A percentile compares a stretch with the other conserved stretches of the same genome.
These are phyloP conservation scores for Silene conica DNA, from an alignment of 148 eudicot species.

Conservation along the genomic window DNA sequence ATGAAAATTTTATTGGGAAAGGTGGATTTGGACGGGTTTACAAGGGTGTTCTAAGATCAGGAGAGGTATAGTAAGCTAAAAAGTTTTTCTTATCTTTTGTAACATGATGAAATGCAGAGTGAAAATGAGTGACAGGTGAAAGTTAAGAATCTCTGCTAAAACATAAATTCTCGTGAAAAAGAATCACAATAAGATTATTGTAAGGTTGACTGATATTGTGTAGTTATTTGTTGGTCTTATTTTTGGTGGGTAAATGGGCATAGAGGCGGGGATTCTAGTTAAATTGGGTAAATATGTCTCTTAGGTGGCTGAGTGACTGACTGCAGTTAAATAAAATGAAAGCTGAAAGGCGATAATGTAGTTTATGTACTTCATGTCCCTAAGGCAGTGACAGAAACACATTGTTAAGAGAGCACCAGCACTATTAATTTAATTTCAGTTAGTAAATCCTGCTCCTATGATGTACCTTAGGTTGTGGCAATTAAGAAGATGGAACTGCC, in stretches of 20 bases:
- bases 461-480: slow-evolving; percentile 65
- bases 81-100: background rate
- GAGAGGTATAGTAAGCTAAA: slow-evolving; percentile 56
- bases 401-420: background rate
- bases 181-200: too few species aligned
- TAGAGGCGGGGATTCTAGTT: too few species aligned
- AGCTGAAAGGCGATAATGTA: background rate
- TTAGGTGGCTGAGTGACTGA: too few species aligned
- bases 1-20: slow-evolving; percentile 77
- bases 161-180: too few species aligned
- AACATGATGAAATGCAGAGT: background rate
- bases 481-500: slow-evolving; percentile 96
- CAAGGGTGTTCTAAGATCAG: slow-evolving; percentile 72
- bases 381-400: background rate
- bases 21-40: slow-evolving; percentile 95
- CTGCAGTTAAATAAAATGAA: too few species aligned
- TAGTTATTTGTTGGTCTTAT: background rate
- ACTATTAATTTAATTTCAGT: background rate
- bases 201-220: background rate
- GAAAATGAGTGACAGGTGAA: too few species aligned
- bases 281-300: too few species aligned
- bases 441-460: slow-evolving; percentile 15
- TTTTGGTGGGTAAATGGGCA: background rate
- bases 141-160: background rate
- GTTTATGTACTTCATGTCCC: background rate